A percentile compares a stretch with the other conserved stretches of the same genome.
Evolutionary conservation across 768 basidiomycete genomes (phyloP).

Genomic region (Tricholoma sp.): DNA sequence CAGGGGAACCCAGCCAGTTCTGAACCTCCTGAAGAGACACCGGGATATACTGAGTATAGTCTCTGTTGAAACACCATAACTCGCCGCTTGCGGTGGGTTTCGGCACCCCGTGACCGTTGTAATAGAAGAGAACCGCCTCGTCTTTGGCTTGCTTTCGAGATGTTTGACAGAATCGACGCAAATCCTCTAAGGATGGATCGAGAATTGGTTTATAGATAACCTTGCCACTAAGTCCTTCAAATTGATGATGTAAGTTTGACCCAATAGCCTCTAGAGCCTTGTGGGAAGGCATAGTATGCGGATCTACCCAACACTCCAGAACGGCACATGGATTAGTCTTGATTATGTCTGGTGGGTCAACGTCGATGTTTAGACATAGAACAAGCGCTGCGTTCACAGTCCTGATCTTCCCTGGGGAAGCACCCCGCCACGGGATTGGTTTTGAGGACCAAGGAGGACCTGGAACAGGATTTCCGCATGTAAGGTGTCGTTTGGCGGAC

Average conservation of each 20-base stretch:
- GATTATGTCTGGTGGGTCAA: constrained; percentile 95
- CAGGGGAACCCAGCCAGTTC: constrained; percentile 89
- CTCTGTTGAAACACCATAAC: constrained; percentile 97
- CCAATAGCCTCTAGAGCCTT: constrained; percentile 95
- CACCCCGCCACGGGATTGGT: constrained; percentile 74
- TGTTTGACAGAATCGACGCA: constrained; percentile 79
- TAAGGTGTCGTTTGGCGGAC: constrained; percentile 87
- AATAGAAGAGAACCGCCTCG: constrained; percentile 93
- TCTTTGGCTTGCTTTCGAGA: constrained; percentile 87
- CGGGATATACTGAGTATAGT: constrained; percentile 98
- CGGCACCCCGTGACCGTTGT: constrained; percentile 98
- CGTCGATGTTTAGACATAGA: constrained; percentile 93
- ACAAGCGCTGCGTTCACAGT: constrained; percentile 87
- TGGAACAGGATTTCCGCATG: constrained; percentile 81
- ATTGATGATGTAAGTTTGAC: constrained; percentile 89
- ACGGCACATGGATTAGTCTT: constrained; percentile 96
- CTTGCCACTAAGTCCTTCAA: constrained; percentile 91
- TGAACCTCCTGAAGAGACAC: constrained; percentile 93
- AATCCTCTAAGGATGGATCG: constrained; percentile 92
- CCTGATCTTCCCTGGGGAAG: constrained; percentile 81
- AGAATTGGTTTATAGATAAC: constrained; percentile 92
- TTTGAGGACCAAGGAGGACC: constrained; percentile 61
- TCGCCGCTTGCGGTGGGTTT: constrained; percentile 95
- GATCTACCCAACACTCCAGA: constrained; percentile 97
- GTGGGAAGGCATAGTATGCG: constrained; percentile 83